Evolutionary conservation across 1,139 yeast genomes (phyloP), one percentile per base, ranked within the genome.

Genomic region (Yueomyces sp.): DNA sequence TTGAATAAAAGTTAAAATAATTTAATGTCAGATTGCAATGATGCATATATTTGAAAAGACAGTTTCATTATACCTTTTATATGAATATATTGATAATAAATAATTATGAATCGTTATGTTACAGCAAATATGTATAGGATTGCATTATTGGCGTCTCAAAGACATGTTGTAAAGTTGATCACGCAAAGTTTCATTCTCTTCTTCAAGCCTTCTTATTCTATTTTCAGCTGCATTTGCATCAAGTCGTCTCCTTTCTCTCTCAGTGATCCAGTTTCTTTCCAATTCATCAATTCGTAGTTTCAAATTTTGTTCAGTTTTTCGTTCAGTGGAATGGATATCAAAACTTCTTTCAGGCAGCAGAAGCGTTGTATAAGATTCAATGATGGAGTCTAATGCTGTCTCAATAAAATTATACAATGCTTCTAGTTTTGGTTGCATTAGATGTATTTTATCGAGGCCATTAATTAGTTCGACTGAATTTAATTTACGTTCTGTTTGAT

Each of bases 231-330:
- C 78, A 39, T 70, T 69, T 46, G 70, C 62, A 54, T 81, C 86
- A 45, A 76, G 66, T 27, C 73, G 73, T 36, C 89, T 62, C 26
- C 82, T 74, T 56, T 81, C 93, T 49, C 87, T 65, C 51, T 82
- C 89, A 1, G 78, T 68, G 52, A 78, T 76, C 81, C 85, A 78
- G 50, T 81, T 67, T 46, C 68, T 73, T 38, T 76, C 73, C 38
- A 82, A 56, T 49, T 78, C 87, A 36, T 76, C 79, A 31, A 80
- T 66, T 45, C 86, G 65, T 40, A 48, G 44, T 36, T 41, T 52
- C 8, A 53, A 42, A 1, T 34, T 25, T n/a, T 12, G 37, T 30
- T 36, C 34, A n/a, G 36, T 39, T 41, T 31, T 39, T 44, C 19
- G 34, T 31, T 29, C 40, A 31, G 49, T 27, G 27, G 29, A 25